These are phyloP conservation scores for Macrolepiota albuminosa DNA, from an alignment of 768 basidiomycete species.

Conservation along the genomic window DNA sequence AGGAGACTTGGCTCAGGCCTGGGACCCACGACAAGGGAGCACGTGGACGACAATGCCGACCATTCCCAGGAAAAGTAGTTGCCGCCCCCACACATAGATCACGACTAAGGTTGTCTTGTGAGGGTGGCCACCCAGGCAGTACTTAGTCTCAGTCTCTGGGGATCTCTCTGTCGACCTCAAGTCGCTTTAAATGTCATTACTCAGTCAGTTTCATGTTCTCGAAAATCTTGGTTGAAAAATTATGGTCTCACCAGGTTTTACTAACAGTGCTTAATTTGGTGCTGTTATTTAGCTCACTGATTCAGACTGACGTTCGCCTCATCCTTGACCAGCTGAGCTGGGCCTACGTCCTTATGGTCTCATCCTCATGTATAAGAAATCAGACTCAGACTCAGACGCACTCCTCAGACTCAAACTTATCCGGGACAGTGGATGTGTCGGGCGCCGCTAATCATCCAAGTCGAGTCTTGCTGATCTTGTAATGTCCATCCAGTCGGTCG, in stretches of 20 bases:
- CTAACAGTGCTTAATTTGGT: neutral
- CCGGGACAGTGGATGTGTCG: neutral
- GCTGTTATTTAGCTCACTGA: neutral
- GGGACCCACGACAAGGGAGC: slow-evolving; percentile 21
- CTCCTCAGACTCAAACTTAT: neutral
- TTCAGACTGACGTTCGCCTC: neutral
- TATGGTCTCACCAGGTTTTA: neutral
- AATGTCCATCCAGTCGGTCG: neutral
- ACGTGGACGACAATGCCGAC: slow-evolving; percentile 13
- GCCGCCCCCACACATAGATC: neutral
- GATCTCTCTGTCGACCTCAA: neutral
- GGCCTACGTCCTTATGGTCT: neutral
- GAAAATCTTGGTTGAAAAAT: neutral
- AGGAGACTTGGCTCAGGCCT: slow-evolving; percentile 13
- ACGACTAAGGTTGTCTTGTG: neutral
- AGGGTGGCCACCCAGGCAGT: neutral
- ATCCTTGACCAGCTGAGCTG: neutral
- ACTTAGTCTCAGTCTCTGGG: neutral
- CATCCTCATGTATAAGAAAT: neutral
- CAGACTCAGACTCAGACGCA: neutral
- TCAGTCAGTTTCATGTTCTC: neutral
- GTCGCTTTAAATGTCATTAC: neutral
- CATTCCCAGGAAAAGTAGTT: neutral
- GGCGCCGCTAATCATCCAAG: no score
- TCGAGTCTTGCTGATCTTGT: neutral